Percentiles rank a stretch among this genome's conserved stretches.
Evolutionary conservation across 2,329 filamentous ascomycete species (phyloP).

Genomic region (Xylariaceae sp.): DNA sequence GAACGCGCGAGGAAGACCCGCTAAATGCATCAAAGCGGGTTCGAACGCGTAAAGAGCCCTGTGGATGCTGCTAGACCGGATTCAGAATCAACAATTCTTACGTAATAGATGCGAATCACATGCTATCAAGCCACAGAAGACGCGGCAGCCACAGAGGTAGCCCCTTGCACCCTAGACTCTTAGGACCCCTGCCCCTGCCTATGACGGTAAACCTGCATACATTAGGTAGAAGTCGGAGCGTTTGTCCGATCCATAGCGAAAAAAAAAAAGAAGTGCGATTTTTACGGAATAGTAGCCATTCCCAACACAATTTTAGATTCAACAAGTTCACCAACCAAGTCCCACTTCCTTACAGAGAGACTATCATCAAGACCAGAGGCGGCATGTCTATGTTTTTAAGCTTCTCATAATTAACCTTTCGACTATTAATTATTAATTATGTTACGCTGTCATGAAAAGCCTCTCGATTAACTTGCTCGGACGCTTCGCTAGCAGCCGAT

Average conservation of each 20-base stretch:
- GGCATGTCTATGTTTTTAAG: slow-evolving; percentile 21
- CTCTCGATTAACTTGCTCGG: slow-evolving; percentile 40
- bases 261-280: slow-evolving; percentile 23
- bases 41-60: slow-evolving; percentile 35
- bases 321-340: slow-evolving; percentile 11
- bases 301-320: slow-evolving; percentile 30
- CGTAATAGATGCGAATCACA: not conserved
- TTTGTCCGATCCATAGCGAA: slow-evolving; percentile 15
- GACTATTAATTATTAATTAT: not conserved
- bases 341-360: slow-evolving; percentile 5
- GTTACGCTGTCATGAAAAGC: slow-evolving; percentile 44
- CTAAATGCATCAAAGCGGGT: slow-evolving; percentile 10
- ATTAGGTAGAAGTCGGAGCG: not conserved
- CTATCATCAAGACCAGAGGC: not conserved
- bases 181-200: slow-evolving; percentile 11
- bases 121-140: slow-evolving; percentile 4
- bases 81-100: not conserved
- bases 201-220: slow-evolving; percentile 21
- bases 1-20: slow-evolving; percentile 21
- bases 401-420: slow-evolving; percentile 16
- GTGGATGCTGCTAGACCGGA: not conserved
- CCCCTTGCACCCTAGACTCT: too few relatives aligned
- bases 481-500: slow-evolving; percentile 43
- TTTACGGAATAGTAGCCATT: slow-evolving; percentile 12
- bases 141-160: too few relatives aligned